phyloP scores from a whole-genome alignment of 306 rosid species.

The Ormosia emarginata region DNA sequence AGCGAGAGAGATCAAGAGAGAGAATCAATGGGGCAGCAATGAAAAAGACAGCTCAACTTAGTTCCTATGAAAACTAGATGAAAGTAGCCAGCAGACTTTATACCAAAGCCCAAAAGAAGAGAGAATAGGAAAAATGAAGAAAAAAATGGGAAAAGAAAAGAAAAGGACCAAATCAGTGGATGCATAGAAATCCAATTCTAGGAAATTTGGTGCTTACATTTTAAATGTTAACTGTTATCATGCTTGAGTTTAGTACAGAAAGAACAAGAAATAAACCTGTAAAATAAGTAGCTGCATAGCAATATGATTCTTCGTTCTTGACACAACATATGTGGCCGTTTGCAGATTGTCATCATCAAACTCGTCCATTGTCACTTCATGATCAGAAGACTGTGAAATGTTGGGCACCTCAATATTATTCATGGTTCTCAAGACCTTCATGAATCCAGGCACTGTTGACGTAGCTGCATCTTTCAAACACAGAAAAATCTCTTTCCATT shows the following conservation, averaged over 20 bases:
- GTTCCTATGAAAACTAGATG: not conserved
- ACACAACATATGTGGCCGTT: conserved; percentile 72
- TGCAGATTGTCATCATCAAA: conserved; percentile 85
- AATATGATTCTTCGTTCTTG: conserved; percentile 83
- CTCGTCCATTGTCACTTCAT: conserved; percentile 67
- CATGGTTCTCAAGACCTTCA: conserved; percentile 82
- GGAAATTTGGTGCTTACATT: not conserved
- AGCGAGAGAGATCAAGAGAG: not conserved
- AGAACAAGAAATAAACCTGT: conserved; percentile 62
- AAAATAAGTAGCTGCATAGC: conserved; percentile 80
- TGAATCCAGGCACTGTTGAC: conserved; percentile 71
- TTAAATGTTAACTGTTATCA: not conserved
- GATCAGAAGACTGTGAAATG: conserved; percentile 54
- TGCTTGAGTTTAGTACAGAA: not conserved
- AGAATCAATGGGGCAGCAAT: not conserved
- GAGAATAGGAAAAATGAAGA: not conserved
- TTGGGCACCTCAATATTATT: conserved; percentile 48
- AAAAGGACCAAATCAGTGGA: conserved; percentile 11
- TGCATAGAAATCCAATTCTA: conserved; percentile 1
- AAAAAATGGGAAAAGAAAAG: not conserved
- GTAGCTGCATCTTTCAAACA: conserved; percentile 79
- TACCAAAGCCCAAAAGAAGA: not conserved
- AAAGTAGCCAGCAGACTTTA: not conserved
- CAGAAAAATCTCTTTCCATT: conserved; percentile 76
- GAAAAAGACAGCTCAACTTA: not conserved